These are phyloP conservation scores for Sporothrix brunneoviolacea DNA, from an alignment of 2,329 filamentous ascomycete species.

Conservation along the genomic window DNA sequence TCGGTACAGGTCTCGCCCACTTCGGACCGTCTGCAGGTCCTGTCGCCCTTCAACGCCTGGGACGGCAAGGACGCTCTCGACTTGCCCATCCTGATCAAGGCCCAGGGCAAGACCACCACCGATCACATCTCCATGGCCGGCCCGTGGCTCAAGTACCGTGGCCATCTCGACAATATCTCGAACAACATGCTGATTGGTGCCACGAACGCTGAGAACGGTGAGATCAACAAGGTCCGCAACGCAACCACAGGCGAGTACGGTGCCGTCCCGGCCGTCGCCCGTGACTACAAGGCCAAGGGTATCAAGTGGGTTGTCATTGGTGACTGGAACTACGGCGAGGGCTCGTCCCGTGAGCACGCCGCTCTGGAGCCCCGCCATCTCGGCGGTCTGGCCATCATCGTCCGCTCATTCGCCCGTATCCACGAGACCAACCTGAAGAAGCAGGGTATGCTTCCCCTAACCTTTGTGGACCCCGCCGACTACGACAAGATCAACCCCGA, in stretches of 20 bases:
- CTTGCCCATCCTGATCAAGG: conserved; percentile 93
- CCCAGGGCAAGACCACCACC: conserved; percentile 91
- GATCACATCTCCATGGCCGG: conserved; percentile 97
- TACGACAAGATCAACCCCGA: conserved; percentile 95
- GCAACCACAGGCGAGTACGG: conserved; percentile 74
- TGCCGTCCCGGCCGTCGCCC: conserved; percentile 85
- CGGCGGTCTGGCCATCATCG: conserved; percentile 94
- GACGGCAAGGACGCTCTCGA: conserved; percentile 82
- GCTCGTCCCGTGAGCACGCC: conserved; percentile 94
- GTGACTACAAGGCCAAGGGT: conserved; percentile 97
- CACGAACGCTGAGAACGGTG: conserved; percentile 89
- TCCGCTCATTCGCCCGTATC: conserved; percentile 93
- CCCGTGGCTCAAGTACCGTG: conserved; percentile 97
- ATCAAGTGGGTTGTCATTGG: conserved; percentile 96
- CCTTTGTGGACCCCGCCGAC: conserved; percentile 88
- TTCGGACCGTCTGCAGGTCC: conserved; percentile 90
- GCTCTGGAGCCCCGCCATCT: conserved; percentile 96
- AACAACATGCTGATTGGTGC: conserved; percentile 99
- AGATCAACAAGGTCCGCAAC: conserved; percentile 98
- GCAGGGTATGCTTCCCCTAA: conserved; percentile 99
- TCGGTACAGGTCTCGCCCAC: conserved; percentile 76
- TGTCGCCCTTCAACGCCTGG: conserved; percentile 81
- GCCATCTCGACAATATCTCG: conserved; percentile 98
- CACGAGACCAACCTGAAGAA: conserved; percentile 99
- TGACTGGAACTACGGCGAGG: conserved; percentile 99